Base-by-base conservation (phyloP, 495 filamentous ascomycete species). In the Trypethelium eluteriae region DNA sequence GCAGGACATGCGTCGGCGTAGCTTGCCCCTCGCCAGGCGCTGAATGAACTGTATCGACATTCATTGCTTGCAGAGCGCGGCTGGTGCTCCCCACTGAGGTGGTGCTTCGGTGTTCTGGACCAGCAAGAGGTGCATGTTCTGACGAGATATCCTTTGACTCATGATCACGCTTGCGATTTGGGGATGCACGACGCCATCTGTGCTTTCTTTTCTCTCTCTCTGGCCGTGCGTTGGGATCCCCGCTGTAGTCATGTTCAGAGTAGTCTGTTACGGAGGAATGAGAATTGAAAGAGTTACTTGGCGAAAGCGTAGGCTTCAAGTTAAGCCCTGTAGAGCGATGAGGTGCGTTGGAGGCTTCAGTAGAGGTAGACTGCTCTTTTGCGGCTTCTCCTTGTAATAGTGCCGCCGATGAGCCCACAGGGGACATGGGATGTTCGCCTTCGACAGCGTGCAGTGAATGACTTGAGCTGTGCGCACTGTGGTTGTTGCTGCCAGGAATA, bases 381-480 rank as follows among this genome's bases (percentile, higher is more conserved):
- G 16, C 2, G 12, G 62, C 35, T 39, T 63, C 25, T 41, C 25
- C 62, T 39, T 59, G 53, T 1, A 59, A 36, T 3, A 59, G 53
- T 34, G 53, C 53, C 36, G 53, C 53, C 7, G 53, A 59, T 59
- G 53, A 59, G 53, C 53, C 53, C 3, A 34, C 53, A 34, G 53
- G 25, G 7, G 53, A 59, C 32, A 59, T 9, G 34, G 53, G 25
- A 59, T 36, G n/a, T 36, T 59, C 53, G 36, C 53, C 53, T 14
- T 59, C 53, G 6, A 59, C 53, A 6, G 25, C 53, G 32, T 84
- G 80, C 16, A 97, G 77, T 2, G 92, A 96, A 1, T 87, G 82
- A 6, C 85, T 86, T 6, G 93, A 97, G 67, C 90, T 94, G 67
- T 96, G 90, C 1, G 93, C 91, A 70, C 92, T 95, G 38, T 83